Evolutionary conservation across 139 green algal genomes (phyloP).

Genomic region (Chlorella ohadii): DNA sequence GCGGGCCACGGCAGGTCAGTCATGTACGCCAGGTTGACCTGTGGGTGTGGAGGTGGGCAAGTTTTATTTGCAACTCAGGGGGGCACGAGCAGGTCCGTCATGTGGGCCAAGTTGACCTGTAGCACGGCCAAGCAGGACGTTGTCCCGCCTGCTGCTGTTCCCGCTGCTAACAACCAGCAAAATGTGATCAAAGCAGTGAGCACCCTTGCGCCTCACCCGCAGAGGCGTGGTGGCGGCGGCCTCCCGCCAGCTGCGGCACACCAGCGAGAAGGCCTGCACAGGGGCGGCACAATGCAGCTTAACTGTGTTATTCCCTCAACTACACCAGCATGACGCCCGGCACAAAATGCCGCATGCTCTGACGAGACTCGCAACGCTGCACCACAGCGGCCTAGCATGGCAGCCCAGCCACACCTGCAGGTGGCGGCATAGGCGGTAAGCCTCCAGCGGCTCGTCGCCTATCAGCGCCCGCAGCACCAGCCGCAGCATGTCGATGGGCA

Average conservation of each 20-base stretch:
- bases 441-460: constrained; percentile 12
- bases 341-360: neutral
- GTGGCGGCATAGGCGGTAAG: neutral
- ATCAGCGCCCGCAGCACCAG: constrained; percentile 17
- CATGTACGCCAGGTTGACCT: constrained; percentile 18
- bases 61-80: too few relatives aligned
- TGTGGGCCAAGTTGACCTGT: too few relatives aligned
- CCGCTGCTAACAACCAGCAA: too few relatives aligned
- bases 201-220: too few relatives aligned
- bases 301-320: too few relatives aligned
- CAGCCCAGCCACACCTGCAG: neutral
- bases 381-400: neutral
- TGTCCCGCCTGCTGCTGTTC: too few relatives aligned
- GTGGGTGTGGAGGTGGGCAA: too few relatives aligned
- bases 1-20: neutral
- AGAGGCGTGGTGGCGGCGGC: constrained; percentile 16
- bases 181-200: too few relatives aligned
- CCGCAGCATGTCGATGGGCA: constrained; percentile 21
- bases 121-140: too few relatives aligned
- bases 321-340: neutral
- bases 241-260: neutral
- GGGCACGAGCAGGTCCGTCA: too few relatives aligned
- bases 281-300: too few relatives aligned
- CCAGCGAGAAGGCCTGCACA: neutral
- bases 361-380: too few relatives aligned